These are phyloP conservation scores for Herpomyces periplanetae DNA, from an alignment of 2,329 filamentous ascomycete species.

Conservation along the genomic window DNA sequence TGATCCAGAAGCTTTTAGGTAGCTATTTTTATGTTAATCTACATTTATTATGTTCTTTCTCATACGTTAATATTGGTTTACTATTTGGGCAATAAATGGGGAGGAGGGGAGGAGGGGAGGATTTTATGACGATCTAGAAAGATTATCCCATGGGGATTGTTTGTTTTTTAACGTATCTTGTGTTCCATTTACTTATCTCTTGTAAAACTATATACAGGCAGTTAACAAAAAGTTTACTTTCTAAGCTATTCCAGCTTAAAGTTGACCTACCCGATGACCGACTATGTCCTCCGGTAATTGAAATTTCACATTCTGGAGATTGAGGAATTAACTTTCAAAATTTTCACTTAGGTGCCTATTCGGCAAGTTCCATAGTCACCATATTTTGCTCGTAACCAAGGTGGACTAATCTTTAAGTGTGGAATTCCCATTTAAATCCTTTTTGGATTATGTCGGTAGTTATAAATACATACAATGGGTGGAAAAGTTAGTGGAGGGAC, in stretches of 20 bases:
- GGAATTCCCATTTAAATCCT: neutral
- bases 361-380: neutral
- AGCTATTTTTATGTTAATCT: conserved; percentile 5
- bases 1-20: conserved; percentile 33
- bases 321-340: neutral
- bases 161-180: neutral
- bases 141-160: too few relatives aligned
- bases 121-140: too few relatives aligned
- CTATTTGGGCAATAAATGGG: too few relatives aligned
- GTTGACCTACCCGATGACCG: conserved; percentile 34
- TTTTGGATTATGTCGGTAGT: neutral
- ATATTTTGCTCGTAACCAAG: conserved; percentile 14
- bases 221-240: conserved; percentile 38
- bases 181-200: conserved; percentile 2
- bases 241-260: conserved; percentile 27
- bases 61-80: neutral
- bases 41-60: conserved; percentile 1
- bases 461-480: conserved; percentile 9
- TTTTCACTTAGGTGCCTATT: neutral
- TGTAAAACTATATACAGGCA: conserved; percentile 9
- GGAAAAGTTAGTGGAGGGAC: conserved; percentile 11
- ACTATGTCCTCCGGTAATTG: conserved; percentile 30
- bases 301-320: too few relatives aligned
- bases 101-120: too few relatives aligned
- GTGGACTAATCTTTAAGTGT: conserved; percentile 1